These are phyloP conservation scores for Cymbomonas tetramitiformis DNA, from an alignment of 139 green algal species.

Conservation along the genomic window DNA sequence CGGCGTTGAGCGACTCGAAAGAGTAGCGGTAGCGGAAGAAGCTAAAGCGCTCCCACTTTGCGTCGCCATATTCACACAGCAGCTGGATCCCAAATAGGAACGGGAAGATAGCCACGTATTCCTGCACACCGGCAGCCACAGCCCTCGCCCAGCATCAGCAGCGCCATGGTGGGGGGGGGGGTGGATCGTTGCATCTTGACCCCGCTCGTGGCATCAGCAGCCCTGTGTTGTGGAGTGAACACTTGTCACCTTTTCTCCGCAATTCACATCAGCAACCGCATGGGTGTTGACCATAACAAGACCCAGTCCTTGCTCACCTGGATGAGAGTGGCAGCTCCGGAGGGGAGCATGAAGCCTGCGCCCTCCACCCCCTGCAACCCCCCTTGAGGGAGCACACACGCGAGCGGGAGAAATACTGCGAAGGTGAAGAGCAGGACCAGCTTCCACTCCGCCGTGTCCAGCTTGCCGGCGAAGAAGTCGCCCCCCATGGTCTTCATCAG, in stretches of 20 bases:
- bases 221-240: too few relatives aligned
- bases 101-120: neutral
- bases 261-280: too few relatives aligned
- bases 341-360: neutral
- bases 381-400: too few relatives aligned
- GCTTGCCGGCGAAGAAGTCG: conserved; percentile 11
- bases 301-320: too few relatives aligned
- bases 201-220: too few relatives aligned
- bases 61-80: conserved; percentile 6
- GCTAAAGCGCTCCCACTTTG: neutral
- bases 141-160: too few relatives aligned
- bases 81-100: neutral
- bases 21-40: conserved; percentile 13
- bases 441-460: conserved; percentile 10
- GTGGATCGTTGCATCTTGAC: too few relatives aligned
- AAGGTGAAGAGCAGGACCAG: neutral
- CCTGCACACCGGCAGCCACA: too few relatives aligned
- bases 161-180: too few relatives aligned
- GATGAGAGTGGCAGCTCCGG: too few relatives aligned
- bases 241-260: too few relatives aligned
- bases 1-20: conserved; percentile 4
- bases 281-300: too few relatives aligned
- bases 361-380: neutral
- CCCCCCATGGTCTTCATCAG: conserved; percentile 1
- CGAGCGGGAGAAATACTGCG: neutral